Conservation (phyloP, 2,329 filamentous ascomycete species). For the Phyllosticta paracitricarpa region DNA sequence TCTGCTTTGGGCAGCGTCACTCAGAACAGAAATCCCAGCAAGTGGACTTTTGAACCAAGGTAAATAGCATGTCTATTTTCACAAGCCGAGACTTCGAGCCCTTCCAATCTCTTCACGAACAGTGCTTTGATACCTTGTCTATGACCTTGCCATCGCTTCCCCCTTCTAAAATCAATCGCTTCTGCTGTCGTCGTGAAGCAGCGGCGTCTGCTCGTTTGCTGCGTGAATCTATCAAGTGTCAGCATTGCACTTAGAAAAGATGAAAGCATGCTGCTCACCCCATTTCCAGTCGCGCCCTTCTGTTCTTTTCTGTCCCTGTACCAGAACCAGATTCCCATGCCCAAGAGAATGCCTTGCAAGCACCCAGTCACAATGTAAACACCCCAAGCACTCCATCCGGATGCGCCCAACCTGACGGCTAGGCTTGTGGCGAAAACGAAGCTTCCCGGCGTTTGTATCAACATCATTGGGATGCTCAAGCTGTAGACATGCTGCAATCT, state of each 20-base stretch:
- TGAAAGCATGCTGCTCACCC: not conserved
- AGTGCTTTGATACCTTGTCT: no score
- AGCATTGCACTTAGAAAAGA: not conserved
- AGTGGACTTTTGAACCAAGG: no score
- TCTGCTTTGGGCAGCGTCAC: no score
- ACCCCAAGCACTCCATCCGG: slow-evolving; percentile 93
- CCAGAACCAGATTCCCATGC: slow-evolving; percentile 73
- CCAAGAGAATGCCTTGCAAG: slow-evolving; percentile 72
- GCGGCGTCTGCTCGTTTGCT: not conserved
- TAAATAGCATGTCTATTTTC: no score
- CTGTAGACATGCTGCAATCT: slow-evolving; percentile 77
- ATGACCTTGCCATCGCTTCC: no score
- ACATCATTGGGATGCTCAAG: slow-evolving; percentile 95
- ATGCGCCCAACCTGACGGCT: slow-evolving; percentile 64
- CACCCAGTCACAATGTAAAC: slow-evolving; percentile 78
- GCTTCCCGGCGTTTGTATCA: slow-evolving; percentile 89
- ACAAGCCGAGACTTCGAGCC: no score
- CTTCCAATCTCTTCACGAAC: no score
- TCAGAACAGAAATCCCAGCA: no score
- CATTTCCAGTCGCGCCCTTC: not conserved
- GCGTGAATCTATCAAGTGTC: not conserved
- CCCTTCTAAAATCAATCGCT: not conserved
- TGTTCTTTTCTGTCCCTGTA: slow-evolving; percentile 32
- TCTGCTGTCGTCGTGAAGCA: not conserved
- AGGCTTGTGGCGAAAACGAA: slow-evolving; percentile 83